Conservation (phyloP, 2,329 filamentous ascomycete species). For the Pseudocercospora musae region DNA sequence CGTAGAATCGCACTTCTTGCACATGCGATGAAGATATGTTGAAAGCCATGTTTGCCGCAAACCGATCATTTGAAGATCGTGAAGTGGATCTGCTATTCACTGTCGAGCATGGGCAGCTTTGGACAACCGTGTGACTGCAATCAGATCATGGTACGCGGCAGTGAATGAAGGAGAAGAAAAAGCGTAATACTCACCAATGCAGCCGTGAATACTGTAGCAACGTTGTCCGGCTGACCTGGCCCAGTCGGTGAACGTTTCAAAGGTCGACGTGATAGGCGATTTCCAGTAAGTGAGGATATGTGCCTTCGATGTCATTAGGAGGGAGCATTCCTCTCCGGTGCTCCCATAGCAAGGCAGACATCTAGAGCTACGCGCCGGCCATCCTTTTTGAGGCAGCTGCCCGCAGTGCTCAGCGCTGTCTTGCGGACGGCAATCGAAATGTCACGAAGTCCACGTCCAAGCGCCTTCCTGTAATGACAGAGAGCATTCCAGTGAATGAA, state of each 20-base stretch:
- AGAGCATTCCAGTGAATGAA: neutral
- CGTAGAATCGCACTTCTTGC: neutral
- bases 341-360: neutral
- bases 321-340: neutral
- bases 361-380: neutral
- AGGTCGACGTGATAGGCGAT: neutral
- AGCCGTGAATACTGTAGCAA: neutral
- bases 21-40: neutral
- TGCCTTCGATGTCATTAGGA: neutral
- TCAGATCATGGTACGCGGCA: neutral
- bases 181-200: neutral
- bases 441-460: neutral
- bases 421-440: neutral
- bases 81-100: neutral
- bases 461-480: neutral
- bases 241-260: neutral
- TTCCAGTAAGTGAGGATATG: neutral
- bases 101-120: neutral
- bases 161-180: neutral
- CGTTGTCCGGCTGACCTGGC: neutral
- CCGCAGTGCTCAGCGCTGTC: neutral
- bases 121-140: neutral
- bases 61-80: neutral
- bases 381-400: neutral
- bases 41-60: neutral